These are phyloP conservation scores for Pseudozyma sp. DNA, from an alignment of 1,284 basidiomycete genomes.

Conservation along the genomic window DNA sequence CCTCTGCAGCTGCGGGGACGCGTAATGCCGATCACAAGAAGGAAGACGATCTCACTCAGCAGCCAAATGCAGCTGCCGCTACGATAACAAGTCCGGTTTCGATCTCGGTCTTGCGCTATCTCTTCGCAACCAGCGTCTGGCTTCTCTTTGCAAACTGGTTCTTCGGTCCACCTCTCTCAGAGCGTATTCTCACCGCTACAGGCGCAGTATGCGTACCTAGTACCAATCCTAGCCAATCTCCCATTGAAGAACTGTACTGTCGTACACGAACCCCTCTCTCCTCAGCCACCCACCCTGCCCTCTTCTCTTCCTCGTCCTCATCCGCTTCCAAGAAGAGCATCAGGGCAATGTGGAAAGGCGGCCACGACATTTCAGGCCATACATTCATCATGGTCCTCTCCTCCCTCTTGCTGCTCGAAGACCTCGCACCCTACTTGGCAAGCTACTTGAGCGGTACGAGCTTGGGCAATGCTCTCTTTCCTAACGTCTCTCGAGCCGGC, in stretches of 20 bases:
- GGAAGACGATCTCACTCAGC: conserved; percentile 8
- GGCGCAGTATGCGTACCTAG: conserved; percentile 81
- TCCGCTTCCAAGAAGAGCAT: conserved; percentile 8
- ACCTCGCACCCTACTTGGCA: conserved; percentile 73
- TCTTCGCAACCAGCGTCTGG: conserved; percentile 28
- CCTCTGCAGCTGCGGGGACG: conserved; percentile 8
- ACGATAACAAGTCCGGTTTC: conserved; percentile 38
- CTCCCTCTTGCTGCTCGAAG: conserved; percentile 82
- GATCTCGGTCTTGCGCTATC: conserved; percentile 44
- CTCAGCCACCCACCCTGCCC: conserved; percentile 26
- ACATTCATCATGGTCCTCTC: conserved; percentile 89
- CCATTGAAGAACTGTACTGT: conserved; percentile 55
- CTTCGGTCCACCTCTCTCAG: conserved; percentile 86
- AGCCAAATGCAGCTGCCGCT: conserved; percentile 4
- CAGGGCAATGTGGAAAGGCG: conserved; percentile 74
- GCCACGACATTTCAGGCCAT: conserved; percentile 95
- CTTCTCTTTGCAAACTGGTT: conserved; percentile 80
- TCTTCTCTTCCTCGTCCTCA: conserved; percentile 17
- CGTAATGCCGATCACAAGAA: conserved; percentile 9
- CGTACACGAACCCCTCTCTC: conserved; percentile 42
- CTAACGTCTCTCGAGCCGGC: neutral
- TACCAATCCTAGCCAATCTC: conserved; percentile 6
- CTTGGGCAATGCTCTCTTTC: neutral
- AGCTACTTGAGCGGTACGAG: neutral
- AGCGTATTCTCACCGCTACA: conserved; percentile 79